Evolutionary conservation across 768 basidiomycete species (phyloP), one percentile per base, ranked within the genome.

Genomic region (Tulasnella sp.): DNA sequence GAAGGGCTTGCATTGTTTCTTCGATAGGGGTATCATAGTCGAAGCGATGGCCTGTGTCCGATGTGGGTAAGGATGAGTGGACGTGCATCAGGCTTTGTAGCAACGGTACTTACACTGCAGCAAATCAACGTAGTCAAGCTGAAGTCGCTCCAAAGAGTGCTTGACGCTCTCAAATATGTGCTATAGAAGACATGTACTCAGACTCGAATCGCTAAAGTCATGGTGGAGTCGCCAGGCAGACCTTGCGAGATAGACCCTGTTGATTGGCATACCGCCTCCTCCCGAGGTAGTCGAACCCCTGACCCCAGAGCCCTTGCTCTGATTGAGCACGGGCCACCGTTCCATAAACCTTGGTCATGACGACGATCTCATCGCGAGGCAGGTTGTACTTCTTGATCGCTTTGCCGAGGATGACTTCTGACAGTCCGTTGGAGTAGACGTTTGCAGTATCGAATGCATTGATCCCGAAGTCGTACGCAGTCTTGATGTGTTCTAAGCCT

Each of bases 291-390:
- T 78, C 71, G 7, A 72, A 11, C 29, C 26, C 37, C 37, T 47
- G 73, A 36, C 26, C 37, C 37, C 63, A 59, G 42, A 62, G 41
- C 35, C 42, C n/a, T 11, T 5, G 2, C 9, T 62, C 73, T 2
- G 62, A 40, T 41, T 52, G 22, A 17, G 64, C 69, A 22, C 37
- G 69, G n/a, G 41, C 69, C 5, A 74, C 17, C 12, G 59, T 62
- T 41, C 3, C 41, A 35, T 35, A 70, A 11, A 86, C 86, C 81
- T 93, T 92, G 71, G 91, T 91, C 82, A 92, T 84, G 17, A 93
- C 85, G 19, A 93, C 90, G 62, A 92, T 86, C 75, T 88, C 86
- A 16, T 89, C 88, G 1, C 91, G 85, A n/a, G 90, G 89, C 14
- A 70, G 36, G 17, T 62, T 44, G 16, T 70, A 36, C 19, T 70